These are phyloP conservation scores for Monilinia laxa DNA, from an alignment of 2,329 filamentous ascomycete genomes.

Conservation along the genomic window DNA sequence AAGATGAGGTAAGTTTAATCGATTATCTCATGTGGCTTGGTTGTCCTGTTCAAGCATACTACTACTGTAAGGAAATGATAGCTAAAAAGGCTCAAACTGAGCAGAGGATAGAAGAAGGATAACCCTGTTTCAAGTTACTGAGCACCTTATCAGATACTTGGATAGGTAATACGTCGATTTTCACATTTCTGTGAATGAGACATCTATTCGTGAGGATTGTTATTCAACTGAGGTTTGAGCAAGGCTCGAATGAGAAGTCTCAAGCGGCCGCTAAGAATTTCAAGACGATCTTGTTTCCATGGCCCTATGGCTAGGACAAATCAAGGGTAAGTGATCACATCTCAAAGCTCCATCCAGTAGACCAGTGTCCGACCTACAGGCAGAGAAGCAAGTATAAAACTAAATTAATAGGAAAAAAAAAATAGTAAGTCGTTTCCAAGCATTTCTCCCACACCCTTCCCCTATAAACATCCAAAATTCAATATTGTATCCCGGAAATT, in stretches of 20 bases:
- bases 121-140: no score
- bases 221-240: no score
- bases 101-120: not conserved
- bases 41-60: constrained; percentile 9
- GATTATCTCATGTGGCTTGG: constrained; percentile 16
- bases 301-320: no score
- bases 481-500: not conserved
- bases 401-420: not conserved
- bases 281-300: not conserved
- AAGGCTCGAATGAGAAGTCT: no score
- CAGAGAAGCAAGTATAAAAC: not conserved
- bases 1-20: not conserved
- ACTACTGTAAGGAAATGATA: not conserved
- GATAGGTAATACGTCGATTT: no score
- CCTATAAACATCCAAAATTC: no score
- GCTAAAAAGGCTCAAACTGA: not conserved
- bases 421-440: not conserved
- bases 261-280: no score
- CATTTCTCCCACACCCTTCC: no score
- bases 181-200: no score
- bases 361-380: not conserved
- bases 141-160: no score
- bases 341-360: no score
- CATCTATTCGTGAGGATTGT: no score
- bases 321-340: not conserved